Evolutionary conservation across 495 filamentous ascomycete species (phyloP), one percentile per base, ranked within the genome.

Genomic region (Penicillium bovifimosum): DNA sequence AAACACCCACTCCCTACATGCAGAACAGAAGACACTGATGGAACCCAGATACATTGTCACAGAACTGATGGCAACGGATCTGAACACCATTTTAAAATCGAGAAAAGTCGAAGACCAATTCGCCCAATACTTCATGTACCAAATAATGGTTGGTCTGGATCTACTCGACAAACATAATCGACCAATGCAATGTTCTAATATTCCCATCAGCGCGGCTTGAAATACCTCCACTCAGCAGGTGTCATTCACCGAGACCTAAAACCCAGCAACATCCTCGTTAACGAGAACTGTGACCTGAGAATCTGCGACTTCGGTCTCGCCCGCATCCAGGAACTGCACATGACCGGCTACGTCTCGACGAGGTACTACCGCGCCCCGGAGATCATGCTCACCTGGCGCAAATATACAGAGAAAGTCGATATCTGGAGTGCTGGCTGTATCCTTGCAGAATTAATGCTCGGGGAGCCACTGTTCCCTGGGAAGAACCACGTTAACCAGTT

Each of bases 301-400:
- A 98, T 98, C 67, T 98, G 93, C 79, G 93, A 98, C 70, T 98
- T 98, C 61, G 93, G 93, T 44, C 78, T 98, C 36, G 93, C 93
- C 34, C 88, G 93, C 63, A 91, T 97, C 61, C 93, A 97, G 70
- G 93, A 98, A 61, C 87, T 87, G 11, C 90, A 96, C 71, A 98
- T 98, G 93, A 98, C 93, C 33, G 93, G 93, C 66, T 98, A 98
- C 60, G 93, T 98, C 20, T 96, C 93, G 24, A 98, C 93, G 35
- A 80, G 93, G 75, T 98, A 96, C 77, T 98, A 98, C 76, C 85
- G 93, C 42, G 93, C 93, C 1, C 93, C 93, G 2, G 93, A 98
- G 71, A 97, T 98, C 64, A 98, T 98, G 93, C 90, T 98, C 63
- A 98, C 93, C 34, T 98, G 93, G 93, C 92, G 96, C 68, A 96